Evolutionary conservation across 2,329 filamentous ascomycete genomes (phyloP), one percentile per base, ranked within the genome.

Genomic region (Beauveria varroae): DNA sequence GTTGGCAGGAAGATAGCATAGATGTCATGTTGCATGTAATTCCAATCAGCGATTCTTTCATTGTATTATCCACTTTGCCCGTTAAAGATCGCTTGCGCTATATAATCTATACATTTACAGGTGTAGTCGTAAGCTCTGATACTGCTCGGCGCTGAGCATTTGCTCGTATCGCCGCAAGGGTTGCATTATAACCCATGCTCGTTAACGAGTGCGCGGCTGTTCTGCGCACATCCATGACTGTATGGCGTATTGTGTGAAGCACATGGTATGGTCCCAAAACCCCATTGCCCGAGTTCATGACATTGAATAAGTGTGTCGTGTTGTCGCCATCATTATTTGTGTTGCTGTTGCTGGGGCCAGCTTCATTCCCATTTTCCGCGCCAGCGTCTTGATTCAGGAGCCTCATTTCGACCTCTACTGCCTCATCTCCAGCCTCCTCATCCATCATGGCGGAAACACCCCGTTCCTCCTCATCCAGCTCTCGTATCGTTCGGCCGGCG

Each of bases 1-100:
- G 90, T 98, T 54, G 93, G 93, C 58, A 86, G 93, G 70, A 98
- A 98, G 78, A 89, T 97, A 69, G 83, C 82, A 68, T 85, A 74
- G 74, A 69, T 34, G 20, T 16, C 44, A 47, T 49, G 65, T 54
- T 41, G 64, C 51, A 69, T 64, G 54, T 46, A 28, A 64, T 61
- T 63, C 54, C 64, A 64, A 56, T 62, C 63, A 61, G 53, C 37
- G 51, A 57, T 59, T 58, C 52, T 64, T 64, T 46, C 53, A 60
- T 61, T 26, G 14, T 26, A 58, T 60, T 37, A 51, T 34, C n/a
- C 47, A 47, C 50, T 9, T 12, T 44, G 43, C 22, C 46, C 50
- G 7, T 40, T 30, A 55, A 40, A 40, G 28, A 44, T 43, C 28
- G 50, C 44, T 50, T 14, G n/a, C n/a, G 51, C 28, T 57, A 57